Conservation (phyloP, 495 filamentous ascomycete species). For the Hypoxylon rickii region DNA sequence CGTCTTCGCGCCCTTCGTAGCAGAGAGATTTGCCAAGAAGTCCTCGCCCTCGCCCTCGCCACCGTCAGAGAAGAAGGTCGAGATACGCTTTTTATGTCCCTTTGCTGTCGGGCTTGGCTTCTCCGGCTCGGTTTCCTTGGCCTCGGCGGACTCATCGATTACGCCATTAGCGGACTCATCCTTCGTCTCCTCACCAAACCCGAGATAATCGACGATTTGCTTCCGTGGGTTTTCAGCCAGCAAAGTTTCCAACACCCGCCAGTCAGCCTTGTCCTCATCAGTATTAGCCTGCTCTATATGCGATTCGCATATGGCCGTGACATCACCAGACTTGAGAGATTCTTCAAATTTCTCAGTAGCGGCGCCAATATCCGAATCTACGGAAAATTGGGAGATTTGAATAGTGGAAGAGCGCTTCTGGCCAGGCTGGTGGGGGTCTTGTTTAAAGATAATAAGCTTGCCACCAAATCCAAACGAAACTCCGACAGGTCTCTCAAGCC, state of each 20-base stretch:
- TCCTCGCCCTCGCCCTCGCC: slow-evolving; percentile 75
- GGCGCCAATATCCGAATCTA: slow-evolving; percentile 81
- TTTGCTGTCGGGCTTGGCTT: slow-evolving; percentile 45
- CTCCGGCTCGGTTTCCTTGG: slow-evolving; percentile 46
- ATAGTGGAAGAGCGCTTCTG: slow-evolving; percentile 73
- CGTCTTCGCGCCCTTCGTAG: slow-evolving; percentile 57
- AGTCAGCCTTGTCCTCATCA: slow-evolving; percentile 93
- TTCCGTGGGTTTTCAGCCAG: slow-evolving; percentile 79
- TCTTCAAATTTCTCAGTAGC: slow-evolving; percentile 87
- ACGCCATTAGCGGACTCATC: slow-evolving; percentile 58
- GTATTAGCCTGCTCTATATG: slow-evolving; percentile 71
- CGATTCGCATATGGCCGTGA: slow-evolving; percentile 78
- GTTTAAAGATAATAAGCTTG: slow-evolving; percentile 79
- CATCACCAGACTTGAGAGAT: slow-evolving; percentile 75
- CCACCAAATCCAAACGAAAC: slow-evolving; percentile 96
- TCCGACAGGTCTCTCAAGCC: slow-evolving; percentile 83
- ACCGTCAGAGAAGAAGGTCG: slow-evolving; percentile 79
- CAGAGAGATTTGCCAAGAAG: slow-evolving; percentile 75
- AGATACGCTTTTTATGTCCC: slow-evolving; percentile 63
- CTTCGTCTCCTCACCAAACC: slow-evolving; percentile 69
- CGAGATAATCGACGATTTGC: slow-evolving; percentile 82
- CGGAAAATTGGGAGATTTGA: slow-evolving; percentile 82
- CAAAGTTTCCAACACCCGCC: slow-evolving; percentile 90
- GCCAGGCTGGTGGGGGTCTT: slow-evolving; percentile 58
- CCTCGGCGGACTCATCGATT: slow-evolving; percentile 40